Evolutionary conservation across 169 alveolate species (phyloP).

Genomic region (Plasmodium billcollinsi): DNA sequence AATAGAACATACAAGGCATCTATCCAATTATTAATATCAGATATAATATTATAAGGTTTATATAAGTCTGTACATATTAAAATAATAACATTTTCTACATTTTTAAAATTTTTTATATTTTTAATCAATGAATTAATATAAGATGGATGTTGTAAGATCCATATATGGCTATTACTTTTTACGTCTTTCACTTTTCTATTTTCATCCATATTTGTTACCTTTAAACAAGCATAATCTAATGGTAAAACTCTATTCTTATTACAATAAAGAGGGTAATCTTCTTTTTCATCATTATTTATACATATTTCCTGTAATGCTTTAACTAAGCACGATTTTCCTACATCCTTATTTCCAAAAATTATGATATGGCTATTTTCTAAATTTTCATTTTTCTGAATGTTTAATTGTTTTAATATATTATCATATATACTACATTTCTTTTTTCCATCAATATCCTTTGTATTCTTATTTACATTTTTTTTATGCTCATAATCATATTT

Average conservation of each 20-base stretch:
- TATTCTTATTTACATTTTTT: background rate
- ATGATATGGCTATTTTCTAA: slow-evolving; percentile 63
- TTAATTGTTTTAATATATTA: slow-evolving; percentile 59
- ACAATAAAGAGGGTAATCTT: background rate
- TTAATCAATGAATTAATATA: slow-evolving; percentile 42
- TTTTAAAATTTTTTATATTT: slow-evolving; percentile 40
- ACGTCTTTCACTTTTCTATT: slow-evolving; percentile 32
- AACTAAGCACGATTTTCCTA: slow-evolving; percentile 49
- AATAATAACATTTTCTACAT: slow-evolving; percentile 39
- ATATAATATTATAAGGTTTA: slow-evolving; percentile 58
- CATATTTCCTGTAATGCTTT: slow-evolving; percentile 34
- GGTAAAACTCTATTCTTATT: slow-evolving; percentile 54
- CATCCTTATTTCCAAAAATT: slow-evolving; percentile 67
- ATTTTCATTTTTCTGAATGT: slow-evolving; percentile 30
- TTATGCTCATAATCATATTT: background rate
- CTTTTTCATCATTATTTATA: slow-evolving; percentile 10
- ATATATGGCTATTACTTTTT: slow-evolving; percentile 57
- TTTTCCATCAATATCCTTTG: background rate
- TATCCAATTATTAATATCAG: slow-evolving; percentile 54
- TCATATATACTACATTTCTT: slow-evolving; percentile 20
- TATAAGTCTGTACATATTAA: slow-evolving; percentile 62
- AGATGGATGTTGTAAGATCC: slow-evolving; percentile 58
- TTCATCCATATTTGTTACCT: slow-evolving; percentile 44
- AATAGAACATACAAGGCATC: slow-evolving; percentile 22
- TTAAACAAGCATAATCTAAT: slow-evolving; percentile 65